A percentile compares a stretch with the other conserved stretches of the same genome.
These are phyloP conservation scores for Cardamine resedifolia DNA, from an alignment of 345 rosid genomes.

Conservation along the genomic window DNA sequence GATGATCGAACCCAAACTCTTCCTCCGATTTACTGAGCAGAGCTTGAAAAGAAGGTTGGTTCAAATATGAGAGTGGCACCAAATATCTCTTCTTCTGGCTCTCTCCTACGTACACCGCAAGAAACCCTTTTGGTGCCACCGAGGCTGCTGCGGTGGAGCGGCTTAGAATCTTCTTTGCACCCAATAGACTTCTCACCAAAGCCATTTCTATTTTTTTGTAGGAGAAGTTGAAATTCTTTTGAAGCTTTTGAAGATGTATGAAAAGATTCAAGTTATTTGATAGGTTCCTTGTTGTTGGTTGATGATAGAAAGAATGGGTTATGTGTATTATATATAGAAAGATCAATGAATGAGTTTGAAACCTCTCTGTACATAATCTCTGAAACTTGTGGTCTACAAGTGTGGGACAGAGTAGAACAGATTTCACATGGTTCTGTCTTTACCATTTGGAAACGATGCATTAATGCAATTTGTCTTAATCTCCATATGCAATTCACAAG, in stretches of 20 bases:
- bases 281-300: conserved; percentile 12
- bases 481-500: conserved; percentile 27
- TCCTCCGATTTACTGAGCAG: conserved; percentile 22
- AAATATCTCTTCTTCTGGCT: conserved; percentile 12
- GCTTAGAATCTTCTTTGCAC: conserved; percentile 30
- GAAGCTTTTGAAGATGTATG: conserved; percentile 20
- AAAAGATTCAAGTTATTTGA: conserved; percentile 11
- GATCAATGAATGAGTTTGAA: conserved; percentile 14
- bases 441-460: neutral
- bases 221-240: neutral
- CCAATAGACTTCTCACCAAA: conserved; percentile 30
- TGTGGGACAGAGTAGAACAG: neutral
- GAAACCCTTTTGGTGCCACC: conserved; percentile 38
- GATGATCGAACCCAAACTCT: conserved; percentile 13
- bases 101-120: conserved; percentile 35
- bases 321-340: conserved; percentile 26
- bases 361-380: neutral
- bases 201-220: conserved; percentile 8
- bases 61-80: conserved; percentile 32
- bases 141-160: neutral
- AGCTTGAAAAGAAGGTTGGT: conserved; percentile 32
- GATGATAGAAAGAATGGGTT: conserved; percentile 3
- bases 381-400: conserved; percentile 10
- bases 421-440: conserved; percentile 31
- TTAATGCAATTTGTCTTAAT: neutral